These are phyloP conservation scores for Rhynchospora pubera DNA, from an alignment of 176 grass and related monocot genomes.

Conservation along the genomic window DNA sequence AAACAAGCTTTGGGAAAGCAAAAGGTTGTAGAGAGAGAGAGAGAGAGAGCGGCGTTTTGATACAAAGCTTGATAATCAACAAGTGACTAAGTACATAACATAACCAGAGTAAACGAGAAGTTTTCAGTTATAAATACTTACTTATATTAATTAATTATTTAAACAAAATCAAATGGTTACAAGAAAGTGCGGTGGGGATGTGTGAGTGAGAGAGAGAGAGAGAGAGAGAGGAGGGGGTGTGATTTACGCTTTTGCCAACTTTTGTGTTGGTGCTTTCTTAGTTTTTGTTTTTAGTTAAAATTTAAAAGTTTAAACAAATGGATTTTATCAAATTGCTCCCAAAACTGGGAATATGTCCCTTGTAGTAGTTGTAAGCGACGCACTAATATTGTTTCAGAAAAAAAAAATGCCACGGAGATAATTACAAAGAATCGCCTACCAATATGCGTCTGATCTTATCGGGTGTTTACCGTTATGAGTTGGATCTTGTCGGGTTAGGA, in stretches of 20 bases:
- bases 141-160: neutral
- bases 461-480: neutral
- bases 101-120: neutral
- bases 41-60: neutral
- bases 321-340: neutral
- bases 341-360: constrained; percentile 9
- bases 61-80: constrained; percentile 15
- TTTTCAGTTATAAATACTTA: neutral
- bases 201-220: neutral
- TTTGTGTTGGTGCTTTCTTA: neutral
- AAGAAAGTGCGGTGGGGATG: no score
- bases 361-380: neutral
- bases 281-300: neutral
- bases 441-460: neutral
- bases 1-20: constrained; percentile 4
- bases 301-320: neutral
- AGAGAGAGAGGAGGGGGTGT: neutral
- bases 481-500: neutral
- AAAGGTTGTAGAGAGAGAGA: neutral
- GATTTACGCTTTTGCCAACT: neutral
- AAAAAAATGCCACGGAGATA: neutral
- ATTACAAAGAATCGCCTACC: neutral
- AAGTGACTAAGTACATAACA: neutral
- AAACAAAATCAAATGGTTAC: no score
- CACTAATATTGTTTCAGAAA: neutral